Evolutionary conservation across 2,329 filamentous ascomycete species (phyloP), one percentile per base, ranked within the genome.

Genomic region (Aspergillus sp.): DNA sequence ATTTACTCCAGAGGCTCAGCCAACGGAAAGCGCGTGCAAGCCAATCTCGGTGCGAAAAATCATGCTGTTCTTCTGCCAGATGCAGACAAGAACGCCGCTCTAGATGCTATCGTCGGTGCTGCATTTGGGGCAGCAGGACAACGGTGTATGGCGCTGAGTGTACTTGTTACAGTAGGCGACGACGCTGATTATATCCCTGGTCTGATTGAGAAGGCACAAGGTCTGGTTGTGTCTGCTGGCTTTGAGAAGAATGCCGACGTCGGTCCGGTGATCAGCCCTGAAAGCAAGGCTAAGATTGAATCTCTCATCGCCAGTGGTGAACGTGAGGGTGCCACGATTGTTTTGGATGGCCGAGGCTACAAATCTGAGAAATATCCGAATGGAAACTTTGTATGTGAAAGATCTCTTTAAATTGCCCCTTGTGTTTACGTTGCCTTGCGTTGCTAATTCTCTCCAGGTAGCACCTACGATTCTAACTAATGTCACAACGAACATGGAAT

Each of bases 11-110:
- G 79, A 35, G 79, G 73, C 6, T 78, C 76, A 3, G 80, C 79
- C 45, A 79, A 82, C 44, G 80, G 81, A 45, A 84, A 83, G 68
- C 76, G 80, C 49, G 78, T 81, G 9, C 80, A 83, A 61, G 79
- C 79, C 54, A 83, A 83, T 62, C 62, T 83, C 40, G 79, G 80
- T 13, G 80, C 79, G 5, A 83, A 83, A 72, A 83, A 83, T 67
- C 80, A 83, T 59, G 79, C 78, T 35, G 76, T 77, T 38, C 71
- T 83, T 11, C 67, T 83, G 29, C 79, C 79, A 4, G 80, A 83
- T 62, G 78, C 73, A 69, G 80, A 82, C 68, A 82, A 81, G 71
- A 80, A 82, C 62, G 77, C 79, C 46, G 75, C 79, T 1, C 60
- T 83, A 36, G 81, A 82, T 54, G 76, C 78, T 31, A 81, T 83